Evolutionary conservation across 805 yeast genomes (phyloP).

Genomic region (Schizosaccharomyces pombe): DNA sequence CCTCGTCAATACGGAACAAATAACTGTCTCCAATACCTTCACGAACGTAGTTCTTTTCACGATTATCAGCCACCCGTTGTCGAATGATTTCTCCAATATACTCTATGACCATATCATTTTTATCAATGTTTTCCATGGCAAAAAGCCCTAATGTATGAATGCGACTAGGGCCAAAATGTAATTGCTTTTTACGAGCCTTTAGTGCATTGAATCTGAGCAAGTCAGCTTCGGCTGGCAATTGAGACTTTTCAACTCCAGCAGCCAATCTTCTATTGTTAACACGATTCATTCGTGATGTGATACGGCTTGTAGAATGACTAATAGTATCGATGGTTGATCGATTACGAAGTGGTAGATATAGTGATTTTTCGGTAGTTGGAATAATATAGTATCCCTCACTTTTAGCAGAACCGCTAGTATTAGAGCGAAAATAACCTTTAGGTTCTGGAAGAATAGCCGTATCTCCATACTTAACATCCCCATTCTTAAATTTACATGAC

Average conservation of each 20-base stretch:
- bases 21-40: slow-evolving; percentile 93
- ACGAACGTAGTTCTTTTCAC: slow-evolving; percentile 64
- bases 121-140: slow-evolving; percentile 87
- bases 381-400: slow-evolving; percentile 55
- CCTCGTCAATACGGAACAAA: slow-evolving; percentile 75
- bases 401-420: slow-evolving; percentile 35
- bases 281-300: slow-evolving; percentile 54
- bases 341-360: slow-evolving; percentile 64
- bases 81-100: slow-evolving; percentile 89
- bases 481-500: slow-evolving; percentile 14
- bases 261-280: slow-evolving; percentile 72
- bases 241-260: slow-evolving; percentile 67
- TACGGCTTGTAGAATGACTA: slow-evolving; percentile 5
- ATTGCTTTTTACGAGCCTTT: slow-evolving; percentile 76
- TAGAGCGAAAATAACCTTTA: slow-evolving; percentile 19
- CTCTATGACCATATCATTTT: slow-evolving; percentile 90
- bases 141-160: slow-evolving; percentile 96
- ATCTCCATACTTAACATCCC: slow-evolving; percentile 10
- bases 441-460: slow-evolving; percentile 9
- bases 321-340: slow-evolving; percentile 33
- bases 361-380: slow-evolving; percentile 46
- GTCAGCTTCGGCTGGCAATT: slow-evolving; percentile 63
- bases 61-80: slow-evolving; percentile 78
- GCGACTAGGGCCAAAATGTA: slow-evolving; percentile 88
- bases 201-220: slow-evolving; percentile 63